phyloP scores from a whole-genome alignment of 805 yeast genomes.

The Danielia oregonensis region DNA sequence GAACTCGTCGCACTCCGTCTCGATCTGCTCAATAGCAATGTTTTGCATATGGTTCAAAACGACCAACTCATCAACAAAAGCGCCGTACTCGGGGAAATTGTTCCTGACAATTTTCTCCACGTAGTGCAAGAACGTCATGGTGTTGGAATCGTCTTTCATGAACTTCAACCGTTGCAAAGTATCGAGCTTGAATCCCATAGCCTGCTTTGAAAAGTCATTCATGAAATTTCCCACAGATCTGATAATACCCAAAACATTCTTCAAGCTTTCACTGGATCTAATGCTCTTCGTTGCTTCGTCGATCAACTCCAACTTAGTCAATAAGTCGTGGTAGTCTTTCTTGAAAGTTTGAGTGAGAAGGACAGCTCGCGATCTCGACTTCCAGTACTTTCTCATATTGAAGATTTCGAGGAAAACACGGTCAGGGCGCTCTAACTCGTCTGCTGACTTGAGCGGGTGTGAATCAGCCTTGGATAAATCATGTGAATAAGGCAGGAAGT shows the following conservation, averaged over 20 bases:
- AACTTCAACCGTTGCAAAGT: slow-evolving; percentile 88
- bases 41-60: slow-evolving; percentile 61
- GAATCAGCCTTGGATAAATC: slow-evolving; percentile 30
- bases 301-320: slow-evolving; percentile 51
- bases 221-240: slow-evolving; percentile 92
- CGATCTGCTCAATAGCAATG: slow-evolving; percentile 77
- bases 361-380: slow-evolving; percentile 63
- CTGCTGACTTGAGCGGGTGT: slow-evolving; percentile 8
- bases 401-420: slow-evolving; percentile 65
- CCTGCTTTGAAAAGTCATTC: slow-evolving; percentile 92
- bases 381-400: slow-evolving; percentile 70
- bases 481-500: slow-evolving; percentile 61
- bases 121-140: slow-evolving; percentile 86
- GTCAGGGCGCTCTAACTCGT: slow-evolving; percentile 64
- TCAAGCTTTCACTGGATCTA: slow-evolving; percentile 61
- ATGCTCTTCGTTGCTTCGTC: slow-evolving; percentile 73
- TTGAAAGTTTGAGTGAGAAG: slow-evolving; percentile 53
- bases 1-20: slow-evolving; percentile 65
- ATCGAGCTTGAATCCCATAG: slow-evolving; percentile 84
- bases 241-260: slow-evolving; percentile 75
- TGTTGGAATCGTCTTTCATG: slow-evolving; percentile 83
- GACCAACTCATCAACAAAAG: slow-evolving; percentile 69
- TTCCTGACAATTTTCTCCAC: slow-evolving; percentile 85
- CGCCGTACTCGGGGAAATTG: slow-evolving; percentile 73
- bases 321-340: slow-evolving; percentile 62